Conservation (phyloP, 2,329 filamentous ascomycete species). For the Apiospora pterosperma region DNA sequence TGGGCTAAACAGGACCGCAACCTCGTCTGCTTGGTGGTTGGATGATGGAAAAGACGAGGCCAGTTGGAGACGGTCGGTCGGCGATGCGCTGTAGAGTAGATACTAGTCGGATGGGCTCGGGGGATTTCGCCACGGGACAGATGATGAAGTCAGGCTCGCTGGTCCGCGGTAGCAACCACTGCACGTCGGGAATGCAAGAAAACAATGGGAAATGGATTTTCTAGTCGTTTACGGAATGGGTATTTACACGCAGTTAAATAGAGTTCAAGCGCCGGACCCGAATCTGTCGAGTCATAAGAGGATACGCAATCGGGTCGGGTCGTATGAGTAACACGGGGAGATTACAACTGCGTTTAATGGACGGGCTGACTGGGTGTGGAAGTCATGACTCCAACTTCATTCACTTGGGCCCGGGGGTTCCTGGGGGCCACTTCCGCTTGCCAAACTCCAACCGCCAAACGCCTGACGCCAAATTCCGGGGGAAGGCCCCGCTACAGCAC, state of each 20-base stretch:
- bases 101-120: not conserved
- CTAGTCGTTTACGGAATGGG: not conserved
- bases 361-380: not conserved
- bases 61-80: not conserved
- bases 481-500: not conserved
- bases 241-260: not conserved
- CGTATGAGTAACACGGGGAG: slow-evolving; percentile 1
- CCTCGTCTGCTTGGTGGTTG: not conserved
- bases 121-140: not conserved
- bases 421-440: not conserved
- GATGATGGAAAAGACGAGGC: not conserved
- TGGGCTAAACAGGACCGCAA: not conserved
- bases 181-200: not conserved
- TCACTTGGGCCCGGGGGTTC: not conserved
- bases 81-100: not conserved
- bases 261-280: not conserved
- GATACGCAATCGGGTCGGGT: not conserved
- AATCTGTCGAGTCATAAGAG: not conserved
- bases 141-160: not conserved
- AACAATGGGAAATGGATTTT: not conserved
- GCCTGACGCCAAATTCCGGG: not conserved
- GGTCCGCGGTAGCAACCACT: not conserved
- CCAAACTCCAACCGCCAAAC: no score
- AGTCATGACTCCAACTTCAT: not conserved
- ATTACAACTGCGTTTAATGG: not conserved